Evolutionary conservation across 1,139 yeast genomes (phyloP).

Genomic region (Kurtzmaniella quercitrusa): DNA sequence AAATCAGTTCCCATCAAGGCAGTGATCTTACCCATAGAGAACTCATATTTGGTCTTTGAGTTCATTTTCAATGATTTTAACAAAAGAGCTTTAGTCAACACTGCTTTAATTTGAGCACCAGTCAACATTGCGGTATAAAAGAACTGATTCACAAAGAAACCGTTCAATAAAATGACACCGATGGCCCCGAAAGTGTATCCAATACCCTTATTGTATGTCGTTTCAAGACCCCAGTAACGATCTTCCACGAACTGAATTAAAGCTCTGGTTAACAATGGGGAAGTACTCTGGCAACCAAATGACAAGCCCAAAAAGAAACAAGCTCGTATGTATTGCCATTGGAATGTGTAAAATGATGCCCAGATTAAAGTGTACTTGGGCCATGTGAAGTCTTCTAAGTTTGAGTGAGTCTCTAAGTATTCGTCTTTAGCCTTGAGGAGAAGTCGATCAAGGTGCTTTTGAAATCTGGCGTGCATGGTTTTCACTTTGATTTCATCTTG

Average conservation of each 20-base stretch:
- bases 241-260: conserved; percentile 40
- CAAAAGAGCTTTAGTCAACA: conserved; percentile 36
- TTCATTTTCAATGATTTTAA: conserved; percentile 37
- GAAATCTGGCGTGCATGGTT: conserved; percentile 31
- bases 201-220: conserved; percentile 32
- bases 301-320: conserved; percentile 33
- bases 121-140: conserved; percentile 43
- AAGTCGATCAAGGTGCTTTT: conserved; percentile 19
- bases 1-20: conserved; percentile 44
- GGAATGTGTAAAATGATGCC: conserved; percentile 36
- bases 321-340: conserved; percentile 31
- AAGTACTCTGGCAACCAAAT: conserved; percentile 35
- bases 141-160: conserved; percentile 39
- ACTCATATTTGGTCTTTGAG: conserved; percentile 29
- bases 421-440: conserved; percentile 19
- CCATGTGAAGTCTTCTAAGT: conserved; percentile 30
- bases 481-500: conserved; percentile 39
- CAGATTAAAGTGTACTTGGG: conserved; percentile 31
- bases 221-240: conserved; percentile 32
- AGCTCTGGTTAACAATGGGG: conserved; percentile 38
- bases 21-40: conserved; percentile 39
- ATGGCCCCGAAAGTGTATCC: conserved; percentile 42
- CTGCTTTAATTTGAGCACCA: conserved; percentile 44
- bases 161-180: conserved; percentile 35
- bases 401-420: conserved; percentile 21